A percentile compares a stretch with the other conserved stretches of the same genome.
Evolutionary conservation across 495 filamentous ascomycete species (phyloP).

Genomic region (Jackrogersella multiformis): DNA sequence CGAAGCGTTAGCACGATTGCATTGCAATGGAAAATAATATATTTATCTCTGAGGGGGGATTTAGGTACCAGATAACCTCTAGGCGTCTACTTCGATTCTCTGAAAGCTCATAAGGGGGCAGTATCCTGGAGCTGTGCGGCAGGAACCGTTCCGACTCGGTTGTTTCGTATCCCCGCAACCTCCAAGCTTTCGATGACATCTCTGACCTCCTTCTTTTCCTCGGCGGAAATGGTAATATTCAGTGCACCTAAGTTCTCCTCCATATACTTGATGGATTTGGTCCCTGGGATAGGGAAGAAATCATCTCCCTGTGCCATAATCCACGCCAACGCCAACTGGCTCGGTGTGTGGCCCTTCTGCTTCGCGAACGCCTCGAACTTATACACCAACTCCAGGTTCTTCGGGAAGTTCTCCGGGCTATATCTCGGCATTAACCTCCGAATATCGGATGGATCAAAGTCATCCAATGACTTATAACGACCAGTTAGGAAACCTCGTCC

Average conservation of each 20-base stretch:
- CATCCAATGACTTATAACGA: constrained; percentile 43
- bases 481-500: constrained; percentile 60
- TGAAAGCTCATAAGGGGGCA: constrained; percentile 17
- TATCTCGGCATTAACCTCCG: constrained; percentile 54
- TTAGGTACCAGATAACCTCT: not conserved
- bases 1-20: not conserved
- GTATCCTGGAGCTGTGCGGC: constrained; percentile 25
- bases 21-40: not conserved
- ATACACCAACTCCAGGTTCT: constrained; percentile 63
- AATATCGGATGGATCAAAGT: constrained; percentile 54
- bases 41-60: not conserved
- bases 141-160: not conserved
- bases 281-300: constrained; percentile 66
- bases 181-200: constrained; percentile 23
- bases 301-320: constrained; percentile 65
- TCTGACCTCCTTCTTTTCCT: constrained; percentile 26
- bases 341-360: constrained; percentile 57
- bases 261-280: constrained; percentile 64
- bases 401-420: constrained; percentile 62
- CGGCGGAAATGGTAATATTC: constrained; percentile 51
- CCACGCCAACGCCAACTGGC: constrained; percentile 66
- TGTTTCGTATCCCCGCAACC: constrained; percentile 14
- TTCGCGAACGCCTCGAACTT: constrained; percentile 56
- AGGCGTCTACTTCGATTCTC: not conserved
- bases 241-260: constrained; percentile 65